Evolutionary conservation across 2,329 filamentous ascomycete species (phyloP).

Genomic region (Aspergillus hiratsukae): DNA sequence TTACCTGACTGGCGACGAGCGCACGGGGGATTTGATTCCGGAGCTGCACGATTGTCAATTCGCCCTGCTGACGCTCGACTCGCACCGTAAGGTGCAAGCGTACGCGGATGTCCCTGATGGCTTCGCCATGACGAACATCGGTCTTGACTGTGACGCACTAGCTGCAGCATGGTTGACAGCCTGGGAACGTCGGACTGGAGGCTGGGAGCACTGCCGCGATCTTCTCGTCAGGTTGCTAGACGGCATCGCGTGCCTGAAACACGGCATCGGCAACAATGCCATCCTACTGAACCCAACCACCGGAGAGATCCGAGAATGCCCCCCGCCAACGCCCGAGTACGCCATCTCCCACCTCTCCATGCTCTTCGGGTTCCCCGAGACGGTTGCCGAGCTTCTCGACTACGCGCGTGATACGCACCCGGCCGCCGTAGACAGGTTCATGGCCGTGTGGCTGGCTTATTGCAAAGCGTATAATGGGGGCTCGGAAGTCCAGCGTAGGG

Average conservation of each 20-base stretch:
- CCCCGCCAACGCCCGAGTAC: neutral
- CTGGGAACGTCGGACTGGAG: conserved; percentile 54
- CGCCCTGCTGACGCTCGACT: conserved; percentile 53
- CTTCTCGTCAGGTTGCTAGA: conserved; percentile 49
- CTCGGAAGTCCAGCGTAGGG: neutral
- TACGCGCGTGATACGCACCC: neutral
- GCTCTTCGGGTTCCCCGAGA: neutral
- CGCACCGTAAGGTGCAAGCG: conserved; percentile 55
- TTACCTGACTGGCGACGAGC: conserved; percentile 55
- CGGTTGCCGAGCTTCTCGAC: neutral
- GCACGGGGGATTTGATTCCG: conserved; percentile 51
- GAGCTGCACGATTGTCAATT: conserved; percentile 50
- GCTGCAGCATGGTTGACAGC: conserved; percentile 57
- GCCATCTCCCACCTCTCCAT: neutral
- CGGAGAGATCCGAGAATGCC: neutral
- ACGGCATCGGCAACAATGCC: conserved; percentile 45
- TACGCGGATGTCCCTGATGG: conserved; percentile 45
- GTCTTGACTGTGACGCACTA: conserved; percentile 57
- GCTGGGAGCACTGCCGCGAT: conserved; percentile 49
- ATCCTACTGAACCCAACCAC: neutral
- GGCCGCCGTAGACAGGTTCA: neutral
- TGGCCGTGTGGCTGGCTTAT: neutral
- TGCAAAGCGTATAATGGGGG: neutral
- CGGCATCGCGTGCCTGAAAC: conserved; percentile 52
- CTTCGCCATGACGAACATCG: conserved; percentile 43